phyloP scores from a whole-genome alignment of 768 basidiomycete species.

The Pleurotus giganteus region DNA sequence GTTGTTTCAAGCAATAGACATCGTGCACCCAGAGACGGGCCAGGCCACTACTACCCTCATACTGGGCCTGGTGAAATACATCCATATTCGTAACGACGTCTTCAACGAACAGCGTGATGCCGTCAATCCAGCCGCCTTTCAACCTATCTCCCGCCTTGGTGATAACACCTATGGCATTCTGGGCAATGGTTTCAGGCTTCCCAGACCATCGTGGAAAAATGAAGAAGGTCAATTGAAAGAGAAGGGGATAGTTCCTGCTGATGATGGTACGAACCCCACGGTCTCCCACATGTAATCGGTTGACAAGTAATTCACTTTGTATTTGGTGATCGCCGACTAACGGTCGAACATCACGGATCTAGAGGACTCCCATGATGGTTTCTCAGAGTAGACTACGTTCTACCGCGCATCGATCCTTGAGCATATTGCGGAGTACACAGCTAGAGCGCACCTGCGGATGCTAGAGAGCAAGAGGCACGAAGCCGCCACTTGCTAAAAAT shows the following conservation, averaged over 20 bases:
- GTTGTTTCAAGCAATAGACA: conserved; percentile 41
- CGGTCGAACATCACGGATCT: too few species aligned
- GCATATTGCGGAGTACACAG: too few species aligned
- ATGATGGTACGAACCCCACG: too few species aligned
- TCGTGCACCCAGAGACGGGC: conserved; percentile 37
- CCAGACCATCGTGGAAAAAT: conserved; percentile 48
- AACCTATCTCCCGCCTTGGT: conserved; percentile 50
- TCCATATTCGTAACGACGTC: conserved; percentile 58
- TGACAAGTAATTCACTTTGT: too few species aligned
- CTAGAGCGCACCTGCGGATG: too few species aligned
- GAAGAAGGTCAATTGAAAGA: conserved; percentile 51
- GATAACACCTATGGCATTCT: conserved; percentile 44
- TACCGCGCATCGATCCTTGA: too few species aligned
- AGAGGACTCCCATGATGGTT: too few species aligned
- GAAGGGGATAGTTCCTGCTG: conserved; percentile 34
- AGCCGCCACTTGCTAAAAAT: too few species aligned
- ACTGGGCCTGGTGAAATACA: conserved; percentile 51
- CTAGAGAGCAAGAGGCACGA: too few species aligned
- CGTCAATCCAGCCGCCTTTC: conserved; percentile 48
- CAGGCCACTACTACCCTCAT: conserved; percentile 39
- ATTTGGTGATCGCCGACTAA: too few species aligned
- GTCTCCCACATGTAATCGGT: too few species aligned
- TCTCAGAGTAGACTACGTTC: too few species aligned
- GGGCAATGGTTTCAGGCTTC: conserved; percentile 53
- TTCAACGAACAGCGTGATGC: conserved; percentile 34